A percentile compares a stretch with the other conserved stretches of the same genome.
Conservation (phyloP, 2,329 filamentous ascomycete species). For the Diaporthe vaccinii region DNA sequence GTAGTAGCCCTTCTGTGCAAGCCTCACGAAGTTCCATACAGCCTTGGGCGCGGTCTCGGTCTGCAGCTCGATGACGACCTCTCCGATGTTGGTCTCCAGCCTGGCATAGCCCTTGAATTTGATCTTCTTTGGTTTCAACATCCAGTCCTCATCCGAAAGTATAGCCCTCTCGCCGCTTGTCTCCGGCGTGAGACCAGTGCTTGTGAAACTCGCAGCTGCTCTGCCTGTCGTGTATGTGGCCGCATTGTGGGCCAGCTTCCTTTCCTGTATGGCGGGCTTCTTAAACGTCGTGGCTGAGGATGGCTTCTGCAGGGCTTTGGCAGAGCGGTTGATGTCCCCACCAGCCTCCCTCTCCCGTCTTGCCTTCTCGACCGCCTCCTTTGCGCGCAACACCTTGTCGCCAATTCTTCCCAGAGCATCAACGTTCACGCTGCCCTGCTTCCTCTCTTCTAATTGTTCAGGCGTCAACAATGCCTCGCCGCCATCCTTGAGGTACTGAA, state of each 20-base stretch:
- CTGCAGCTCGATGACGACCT: constrained; percentile 89
- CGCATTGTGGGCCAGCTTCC: constrained; percentile 82
- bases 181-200: constrained; percentile 91
- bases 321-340: constrained; percentile 68
- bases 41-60: constrained; percentile 92
- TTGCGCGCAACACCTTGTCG: constrained; percentile 89
- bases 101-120: constrained; percentile 93
- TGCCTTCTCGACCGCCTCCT: constrained; percentile 92
- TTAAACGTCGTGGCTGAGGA: constrained; percentile 49
- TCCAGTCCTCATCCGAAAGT: constrained; percentile 94
- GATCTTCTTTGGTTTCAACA: constrained; percentile 90
- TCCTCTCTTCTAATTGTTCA: constrained; percentile 77
- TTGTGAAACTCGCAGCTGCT: constrained; percentile 94
- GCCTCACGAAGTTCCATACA: constrained; percentile 95
- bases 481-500: constrained; percentile 91
- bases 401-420: constrained; percentile 82
- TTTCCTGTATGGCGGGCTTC: constrained; percentile 66
- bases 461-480: constrained; percentile 75
- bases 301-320: constrained; percentile 53
- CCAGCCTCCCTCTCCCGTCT: constrained; percentile 78
- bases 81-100: constrained; percentile 87
- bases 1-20: constrained; percentile 93
- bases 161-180: constrained; percentile 89
- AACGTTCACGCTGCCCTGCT: constrained; percentile 80
- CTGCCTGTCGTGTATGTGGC: constrained; percentile 91